These are phyloP conservation scores for Tolypocladium nubicola DNA, from an alignment of 2,329 filamentous ascomycete genomes.

Conservation along the genomic window DNA sequence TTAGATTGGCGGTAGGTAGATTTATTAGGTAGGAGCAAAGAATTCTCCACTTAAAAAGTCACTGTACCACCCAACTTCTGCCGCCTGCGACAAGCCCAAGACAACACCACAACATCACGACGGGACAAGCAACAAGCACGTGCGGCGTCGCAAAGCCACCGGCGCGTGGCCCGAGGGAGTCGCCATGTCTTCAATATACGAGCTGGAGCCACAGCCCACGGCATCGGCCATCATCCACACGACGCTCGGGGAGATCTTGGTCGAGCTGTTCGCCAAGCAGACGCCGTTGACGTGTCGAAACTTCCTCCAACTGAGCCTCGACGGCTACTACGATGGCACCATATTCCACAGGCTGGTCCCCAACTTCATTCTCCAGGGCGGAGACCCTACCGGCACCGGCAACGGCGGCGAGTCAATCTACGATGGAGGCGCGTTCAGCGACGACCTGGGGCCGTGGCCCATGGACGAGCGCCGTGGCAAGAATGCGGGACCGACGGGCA, in stretches of 20 bases:
- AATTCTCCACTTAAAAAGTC: neutral
- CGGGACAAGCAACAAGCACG: neutral
- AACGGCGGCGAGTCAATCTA: constrained; percentile 88
- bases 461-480: constrained; percentile 53
- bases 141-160: neutral
- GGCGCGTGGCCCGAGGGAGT: neutral
- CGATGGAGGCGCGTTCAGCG: constrained; percentile 68
- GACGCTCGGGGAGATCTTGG: constrained; percentile 74
- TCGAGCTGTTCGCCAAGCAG: constrained; percentile 94
- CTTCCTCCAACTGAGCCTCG: constrained; percentile 88
- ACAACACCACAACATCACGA: neutral
- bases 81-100: neutral
- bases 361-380: constrained; percentile 87
- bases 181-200: constrained; percentile 83
- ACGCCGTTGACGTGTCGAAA: constrained; percentile 85
- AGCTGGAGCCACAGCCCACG: constrained; percentile 88
- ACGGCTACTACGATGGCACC: constrained; percentile 90
- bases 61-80: neutral
- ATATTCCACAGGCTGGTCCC: constrained; percentile 90
- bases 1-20: too few species aligned
- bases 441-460: constrained; percentile 61
- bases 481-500: constrained; percentile 48
- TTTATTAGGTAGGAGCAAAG: too few species aligned
- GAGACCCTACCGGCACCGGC: constrained; percentile 87
- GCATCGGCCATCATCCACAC: constrained; percentile 88